Evolutionary conservation across 2,329 filamentous ascomycete species (phyloP), one percentile per base, ranked within the genome.

Genomic region (Metarhizium album): DNA sequence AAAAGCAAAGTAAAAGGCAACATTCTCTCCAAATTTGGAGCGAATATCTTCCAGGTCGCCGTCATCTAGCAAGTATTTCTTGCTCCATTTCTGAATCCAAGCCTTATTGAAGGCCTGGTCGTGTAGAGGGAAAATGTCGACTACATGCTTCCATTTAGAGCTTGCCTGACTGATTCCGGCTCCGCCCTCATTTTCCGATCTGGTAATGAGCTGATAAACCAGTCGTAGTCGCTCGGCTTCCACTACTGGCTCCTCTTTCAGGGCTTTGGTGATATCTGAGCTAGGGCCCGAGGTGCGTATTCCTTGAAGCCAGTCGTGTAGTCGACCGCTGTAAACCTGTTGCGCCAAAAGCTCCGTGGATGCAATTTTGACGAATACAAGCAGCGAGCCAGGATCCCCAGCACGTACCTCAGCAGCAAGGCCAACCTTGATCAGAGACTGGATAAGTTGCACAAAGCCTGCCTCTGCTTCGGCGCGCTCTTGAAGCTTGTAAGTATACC

Each of bases 1-100:
- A 63, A 97, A 97, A 38, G 90, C 89, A 65, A 95, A 97, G 71
- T 97, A 97, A 67, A 94, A 95, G 35, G 87, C 91, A 52, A 96
- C 86, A 64, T 82, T 85, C 66, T 91, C 85, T 46, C 88, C 88
- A 65, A 90, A 89, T 56, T 83, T 76, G 62, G 89, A 76, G 24
- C 86, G 80, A 55, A 95, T 89, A 45, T 80, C 76, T 61, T 86
- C 80, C n/a, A 94, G 71, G 59, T 89, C 80, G 47, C 75, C 66
- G 35, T 80, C 69, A 49, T 81, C 79, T 23, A 90, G 71, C 42
- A 83, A 74, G 54, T 84, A 85, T 64, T 86, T 86, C 47, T 76
- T 80, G 60, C 84, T 84, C 78, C 87, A 86, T 55, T 83, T 76
- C 62, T 84, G 82, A 56, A 95, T 78, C 79, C 89, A 87, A 24